Evolutionary conservation across 208 protist genomes (phyloP), one percentile per base, ranked within the genome.

Genomic region (Entamoeba histolytica): DNA sequence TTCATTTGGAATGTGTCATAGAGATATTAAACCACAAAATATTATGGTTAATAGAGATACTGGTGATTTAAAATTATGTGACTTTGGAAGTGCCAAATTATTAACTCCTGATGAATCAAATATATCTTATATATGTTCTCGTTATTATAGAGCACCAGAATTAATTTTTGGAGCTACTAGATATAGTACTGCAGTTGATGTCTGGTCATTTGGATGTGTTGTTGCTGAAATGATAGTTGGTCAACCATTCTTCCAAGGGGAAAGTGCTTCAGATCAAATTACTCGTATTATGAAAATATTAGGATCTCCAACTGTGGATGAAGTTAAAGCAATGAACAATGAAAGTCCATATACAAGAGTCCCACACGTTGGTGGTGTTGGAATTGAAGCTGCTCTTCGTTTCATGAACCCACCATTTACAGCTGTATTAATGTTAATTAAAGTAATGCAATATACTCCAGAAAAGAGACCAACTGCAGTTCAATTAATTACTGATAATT

Each of bases 121-220:
- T 39, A 8, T 93, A 1, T 93, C 73, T 39, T 92, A 95, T 49
- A 93, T 94, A 92, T 73, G 93, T 10, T 94, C 94, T 12, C n/a
- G 93, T 4, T 95, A 93, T 93, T 95, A 95, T 49, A 49, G 94
- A 31, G 44, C 93, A 7, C 94, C 94, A 35, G 94, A 95, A 49
- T 87, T 95, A 10, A 49, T 95, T 0, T 19, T 95, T 8, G 92
- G 57, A 5, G 61, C 35, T 19, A 14, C 87, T 0, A 0, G 57
- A 19, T 95, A 95, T 61, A 49, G 49, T 7, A 47, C 55, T 15
- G 49, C 47, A 0, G 97, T 99, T 39, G 98, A 99, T 93, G 98
- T 99, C 96, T 99, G 98, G 98, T 97, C 97, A 0, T 96, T 99
- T 10, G 98, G 98, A 3, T 99, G 98, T 96, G 99, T 99, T 93